Evolutionary conservation across 2,329 filamentous ascomycete genomes (phyloP), one percentile per base, ranked within the genome.

Genomic region (Metarhizium anisopliae): DNA sequence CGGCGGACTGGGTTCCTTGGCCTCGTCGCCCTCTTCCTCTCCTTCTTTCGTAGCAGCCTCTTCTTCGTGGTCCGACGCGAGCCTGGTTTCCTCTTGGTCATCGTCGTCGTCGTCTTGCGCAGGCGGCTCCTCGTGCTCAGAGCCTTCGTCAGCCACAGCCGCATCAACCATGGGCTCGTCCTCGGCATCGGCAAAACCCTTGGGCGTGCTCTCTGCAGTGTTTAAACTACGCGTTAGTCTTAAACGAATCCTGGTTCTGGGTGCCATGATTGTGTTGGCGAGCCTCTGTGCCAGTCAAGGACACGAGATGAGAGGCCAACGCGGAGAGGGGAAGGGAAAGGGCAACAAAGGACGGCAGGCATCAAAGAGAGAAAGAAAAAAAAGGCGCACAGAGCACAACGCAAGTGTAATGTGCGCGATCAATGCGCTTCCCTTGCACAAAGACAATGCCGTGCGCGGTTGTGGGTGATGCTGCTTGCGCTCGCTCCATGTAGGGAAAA

Each of bases 1-100:
- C 1, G 77, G 76, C 20, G 80, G 79, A 0, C 77, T 75, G 1
- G 80, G 77, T 11, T 80, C 77, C 64, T 82, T 81, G 42, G 65
- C 70, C 2, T 74, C 77, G 51, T 74, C 73, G 20, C 76, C 75
- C 18, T 70, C 67, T 8, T 66, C 70, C 14, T 50, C 53, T 47
- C 68, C 69, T 4, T 69, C 76, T 68, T 43, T 70, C 1, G 75
- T 77, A 32, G 81, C 78, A n/a, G 75, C 74, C 13, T 72, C 71
- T 49, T 71, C 72, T 18, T 61, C 63, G 7, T 67, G 63, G 53
- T 66, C 69, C 43, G 45, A 49, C 45, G 20, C 47, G 58, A 77
- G 76, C 8, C 80, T 74, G 47, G 51, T 50, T 50, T 63, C 69
- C 20, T 65, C 68, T 47, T 63, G 66, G 57, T 71, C 73, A 66